A percentile compares a stretch with the other conserved stretches of the same genome.
phyloP scores from a whole-genome alignment of 2,329 filamentous ascomycete species.

The Tympanopsis confertula region DNA sequence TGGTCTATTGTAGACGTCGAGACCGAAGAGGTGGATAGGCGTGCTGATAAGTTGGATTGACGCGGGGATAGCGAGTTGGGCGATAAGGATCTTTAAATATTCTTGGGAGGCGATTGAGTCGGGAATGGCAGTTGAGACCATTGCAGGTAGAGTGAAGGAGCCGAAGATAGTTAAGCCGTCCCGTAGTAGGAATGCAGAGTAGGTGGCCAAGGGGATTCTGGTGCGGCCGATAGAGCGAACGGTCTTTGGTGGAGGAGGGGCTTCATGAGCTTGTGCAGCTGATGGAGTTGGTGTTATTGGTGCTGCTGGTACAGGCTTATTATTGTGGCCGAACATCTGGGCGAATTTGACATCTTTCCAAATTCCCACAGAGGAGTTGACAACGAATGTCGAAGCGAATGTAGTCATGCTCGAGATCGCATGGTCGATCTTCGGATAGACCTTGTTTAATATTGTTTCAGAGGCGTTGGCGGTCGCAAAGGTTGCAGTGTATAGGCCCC shows the following conservation, averaged over 20 bases:
- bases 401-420: slow-evolving; percentile 12
- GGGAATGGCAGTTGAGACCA: slow-evolving; percentile 12
- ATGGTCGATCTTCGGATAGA: slow-evolving; percentile 4
- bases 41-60: slow-evolving; percentile 17
- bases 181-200: slow-evolving; percentile 12
- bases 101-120: slow-evolving; percentile 10
- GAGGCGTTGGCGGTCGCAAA: neutral
- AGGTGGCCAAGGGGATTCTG: slow-evolving; percentile 1
- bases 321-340: slow-evolving; percentile 11
- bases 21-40: slow-evolving; percentile 14
- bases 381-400: slow-evolving; percentile 13
- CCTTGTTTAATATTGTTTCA: neutral
- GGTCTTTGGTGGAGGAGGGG: neutral
- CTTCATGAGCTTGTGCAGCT: slow-evolving; percentile 5
- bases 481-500: neutral
- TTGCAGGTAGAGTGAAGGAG: slow-evolving; percentile 15
- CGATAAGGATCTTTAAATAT: slow-evolving; percentile 13
- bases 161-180: slow-evolving; percentile 19
- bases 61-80: slow-evolving; percentile 15
- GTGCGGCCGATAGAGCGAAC: neutral
- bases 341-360: slow-evolving; percentile 18
- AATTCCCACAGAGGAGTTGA: slow-evolving; percentile 18
- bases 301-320: neutral
- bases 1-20: slow-evolving; percentile 10
- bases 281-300: neutral